Base-by-base conservation (phyloP, 257 asterid genomes). In the Solanum virginianum region DNA sequence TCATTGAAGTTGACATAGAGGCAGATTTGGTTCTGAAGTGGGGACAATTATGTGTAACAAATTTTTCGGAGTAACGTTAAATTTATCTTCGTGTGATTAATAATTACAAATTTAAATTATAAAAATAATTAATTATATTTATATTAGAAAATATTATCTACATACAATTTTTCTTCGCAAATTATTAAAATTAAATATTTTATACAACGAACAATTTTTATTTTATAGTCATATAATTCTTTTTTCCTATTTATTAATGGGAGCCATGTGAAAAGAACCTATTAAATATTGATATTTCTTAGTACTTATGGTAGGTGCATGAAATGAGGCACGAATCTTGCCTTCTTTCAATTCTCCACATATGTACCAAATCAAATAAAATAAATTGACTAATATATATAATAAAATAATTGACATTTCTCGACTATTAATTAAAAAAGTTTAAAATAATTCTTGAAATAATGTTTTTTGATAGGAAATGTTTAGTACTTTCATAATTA, bases 261-360 rank as follows among this genome's bases (percentile, higher is more conserved):
- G 60, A 60, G 43, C 15, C 22, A 75, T 0, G 81, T 75, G 60
- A 75, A 75, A 47, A 75, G 60, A 75, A 75, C 49, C 43, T 75
- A 24, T 75, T 75, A 75, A 49, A 22, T 22, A 22, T 75, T 49
- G 24, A 16, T 72, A 20, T n/a, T 47, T 24, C 12, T 45, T 14
- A 49, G 59, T 49, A 49, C 45, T 49, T 49, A 17, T 2, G 7
- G 54, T 43, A 22, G 82, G 82, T 49, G 82, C 22, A 75, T 84
- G 84, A 86, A 85, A 88, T 90, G 86, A 86, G 82, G 89, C 88
- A 83, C 59, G 86, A 47, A 56, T 43, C 84, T 62, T 82, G 89
- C 88, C 75, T 81, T 82, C 71, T 12, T 53, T 77, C 4, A 72
- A 36, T 84, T 85, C 84, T 82, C 86, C 82, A 83, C 92, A 83